A percentile compares a stretch with the other conserved stretches of the same genome.
Evolutionary conservation across 2,329 filamentous ascomycete species (phyloP).

Genomic region (Venturia pyrina): DNA sequence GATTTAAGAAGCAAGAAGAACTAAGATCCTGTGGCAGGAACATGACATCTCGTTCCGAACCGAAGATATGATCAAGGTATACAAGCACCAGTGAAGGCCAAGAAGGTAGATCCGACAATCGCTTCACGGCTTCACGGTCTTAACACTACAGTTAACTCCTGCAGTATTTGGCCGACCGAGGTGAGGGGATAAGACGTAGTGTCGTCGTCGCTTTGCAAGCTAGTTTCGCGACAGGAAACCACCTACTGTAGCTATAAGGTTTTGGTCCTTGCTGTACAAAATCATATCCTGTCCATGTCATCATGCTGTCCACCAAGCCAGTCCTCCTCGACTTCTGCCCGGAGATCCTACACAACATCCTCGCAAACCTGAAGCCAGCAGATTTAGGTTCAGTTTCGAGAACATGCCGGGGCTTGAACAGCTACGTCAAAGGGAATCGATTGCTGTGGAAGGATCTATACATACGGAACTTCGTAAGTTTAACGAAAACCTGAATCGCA

Average conservation of each 20-base stretch:
- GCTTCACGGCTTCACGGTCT: background rate
- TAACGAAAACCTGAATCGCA: background rate
- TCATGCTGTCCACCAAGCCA: background rate
- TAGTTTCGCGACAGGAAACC: background rate
- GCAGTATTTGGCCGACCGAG: background rate
- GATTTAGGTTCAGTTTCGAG: constrained; percentile 45
- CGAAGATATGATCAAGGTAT: background rate
- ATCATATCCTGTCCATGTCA: background rate
- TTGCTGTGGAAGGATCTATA: constrained; percentile 55
- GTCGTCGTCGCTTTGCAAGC: background rate
- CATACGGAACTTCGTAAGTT: constrained; percentile 22
- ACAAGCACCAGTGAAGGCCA: background rate
- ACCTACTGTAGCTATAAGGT: background rate
- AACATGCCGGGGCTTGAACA: constrained; percentile 44
- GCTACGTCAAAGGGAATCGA: constrained; percentile 47
- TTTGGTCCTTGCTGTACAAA: background rate
- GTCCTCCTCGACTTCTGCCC: constrained; percentile 41
- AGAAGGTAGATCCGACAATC: background rate
- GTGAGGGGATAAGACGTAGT: constrained; percentile 2
- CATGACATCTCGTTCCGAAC: background rate
- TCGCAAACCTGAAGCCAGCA: constrained; percentile 44
- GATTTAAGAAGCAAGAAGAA: background rate
- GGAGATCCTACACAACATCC: constrained; percentile 54
- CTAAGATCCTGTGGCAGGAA: background rate
- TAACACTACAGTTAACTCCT: background rate